Conservation (phyloP, 768 basidiomycete species). For the Termitomyces sp. region DNA sequence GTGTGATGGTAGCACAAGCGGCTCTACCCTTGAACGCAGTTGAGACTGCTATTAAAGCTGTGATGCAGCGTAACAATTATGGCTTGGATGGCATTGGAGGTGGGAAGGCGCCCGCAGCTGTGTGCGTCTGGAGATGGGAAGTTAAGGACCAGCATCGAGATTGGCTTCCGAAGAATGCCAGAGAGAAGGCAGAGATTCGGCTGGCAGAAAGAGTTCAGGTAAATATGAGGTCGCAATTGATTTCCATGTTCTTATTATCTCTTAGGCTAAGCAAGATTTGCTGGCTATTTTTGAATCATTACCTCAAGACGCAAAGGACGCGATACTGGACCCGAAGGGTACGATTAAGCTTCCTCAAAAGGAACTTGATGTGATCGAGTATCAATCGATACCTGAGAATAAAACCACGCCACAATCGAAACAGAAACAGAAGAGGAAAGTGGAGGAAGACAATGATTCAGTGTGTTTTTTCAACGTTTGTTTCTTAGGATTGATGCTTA, state of each 20-base stretch:
- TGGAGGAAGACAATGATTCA: slow-evolving; percentile 36
- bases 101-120: slow-evolving; percentile 54
- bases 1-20: slow-evolving; percentile 28
- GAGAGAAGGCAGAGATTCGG: slow-evolving; percentile 60
- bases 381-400: slow-evolving; percentile 24
- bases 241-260: slow-evolving; percentile 4
- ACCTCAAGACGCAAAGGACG: slow-evolving; percentile 51
- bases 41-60: slow-evolving; percentile 59
- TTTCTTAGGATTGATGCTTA: background rate
- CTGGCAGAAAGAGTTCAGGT: slow-evolving; percentile 66
- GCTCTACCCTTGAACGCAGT: slow-evolving; percentile 51
- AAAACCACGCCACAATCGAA: slow-evolving; percentile 26
- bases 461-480: slow-evolving; percentile 23
- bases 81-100: slow-evolving; percentile 59
- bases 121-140: slow-evolving; percentile 88
- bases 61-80: slow-evolving; percentile 76
- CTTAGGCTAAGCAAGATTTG: slow-evolving; percentile 59
- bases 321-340: slow-evolving; percentile 53
- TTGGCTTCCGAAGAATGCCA: slow-evolving; percentile 66
- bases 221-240: slow-evolving; percentile 15
- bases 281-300: slow-evolving; percentile 53
- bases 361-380: slow-evolving; percentile 24
- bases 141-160: slow-evolving; percentile 54
- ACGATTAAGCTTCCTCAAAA: slow-evolving; percentile 31
- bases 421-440: slow-evolving; percentile 31